phyloP scores from a whole-genome alignment of 768 basidiomycete species.

The Gloeophyllum trabeum region DNA sequence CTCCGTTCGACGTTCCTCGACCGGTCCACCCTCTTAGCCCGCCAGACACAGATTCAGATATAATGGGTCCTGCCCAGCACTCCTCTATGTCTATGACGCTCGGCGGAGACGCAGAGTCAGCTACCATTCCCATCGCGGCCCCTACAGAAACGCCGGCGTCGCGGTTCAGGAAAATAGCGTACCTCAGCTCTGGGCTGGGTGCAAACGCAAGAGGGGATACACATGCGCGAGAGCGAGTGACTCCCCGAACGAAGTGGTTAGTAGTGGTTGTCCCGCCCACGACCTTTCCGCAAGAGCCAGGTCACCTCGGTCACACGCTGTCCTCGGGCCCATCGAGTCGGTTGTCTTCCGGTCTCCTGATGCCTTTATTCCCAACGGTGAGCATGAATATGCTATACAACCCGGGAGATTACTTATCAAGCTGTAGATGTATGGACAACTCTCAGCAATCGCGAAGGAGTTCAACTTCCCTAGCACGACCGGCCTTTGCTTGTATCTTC shows the following conservation, averaged over 20 bases:
- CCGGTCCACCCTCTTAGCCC: slow-evolving; percentile 20
- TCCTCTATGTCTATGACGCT: slow-evolving; percentile 7
- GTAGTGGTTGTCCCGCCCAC: slow-evolving; percentile 58
- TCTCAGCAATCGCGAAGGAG: slow-evolving; percentile 70
- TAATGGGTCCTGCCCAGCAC: slow-evolving; percentile 3
- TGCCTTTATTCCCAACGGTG: slow-evolving; percentile 71
- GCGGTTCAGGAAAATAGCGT: slow-evolving; percentile 33
- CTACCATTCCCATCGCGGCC: not conserved
- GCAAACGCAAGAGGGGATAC: too few relatives aligned
- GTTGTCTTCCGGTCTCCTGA: slow-evolving; percentile 55
- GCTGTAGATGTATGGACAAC: slow-evolving; percentile 60
- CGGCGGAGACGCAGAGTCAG: slow-evolving; percentile 8
- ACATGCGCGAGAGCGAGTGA: not conserved
- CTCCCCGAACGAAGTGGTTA: slow-evolving; percentile 39
- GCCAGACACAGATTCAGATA: slow-evolving; percentile 22
- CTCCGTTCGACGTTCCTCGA: slow-evolving; percentile 31
- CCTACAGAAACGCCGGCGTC: slow-evolving; percentile 14
- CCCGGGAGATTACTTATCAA: slow-evolving; percentile 3
- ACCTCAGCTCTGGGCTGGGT: slow-evolving; percentile 35
- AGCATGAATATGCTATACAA: slow-evolving; percentile 8
- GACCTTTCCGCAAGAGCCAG: slow-evolving; percentile 45
- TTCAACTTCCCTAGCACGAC: slow-evolving; percentile 70
- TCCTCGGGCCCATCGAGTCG: slow-evolving; percentile 48
- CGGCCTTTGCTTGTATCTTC: slow-evolving; percentile 74
- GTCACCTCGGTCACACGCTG: slow-evolving; percentile 45